Percentiles rank a stretch among this genome's conserved stretches.
These are phyloP conservation scores for Trichoderma koningii DNA, from an alignment of 2,329 filamentous ascomycete species.

Conservation along the genomic window DNA sequence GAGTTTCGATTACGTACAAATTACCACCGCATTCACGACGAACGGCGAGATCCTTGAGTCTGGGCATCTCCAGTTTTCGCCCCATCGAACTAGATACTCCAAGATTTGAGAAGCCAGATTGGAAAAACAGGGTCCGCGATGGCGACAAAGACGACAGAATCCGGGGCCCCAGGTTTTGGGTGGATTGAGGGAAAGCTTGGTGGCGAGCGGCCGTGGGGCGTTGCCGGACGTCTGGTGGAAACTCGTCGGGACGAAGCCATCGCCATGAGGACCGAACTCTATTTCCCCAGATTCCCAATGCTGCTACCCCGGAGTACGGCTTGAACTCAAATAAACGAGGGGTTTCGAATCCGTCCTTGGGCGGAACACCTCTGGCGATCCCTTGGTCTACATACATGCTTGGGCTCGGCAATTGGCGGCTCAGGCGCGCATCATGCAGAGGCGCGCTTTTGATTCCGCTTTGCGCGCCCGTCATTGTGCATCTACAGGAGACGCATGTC, in stretches of 20 bases:
- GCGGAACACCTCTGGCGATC: background rate
- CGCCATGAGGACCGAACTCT: background rate
- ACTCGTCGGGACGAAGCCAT: background rate
- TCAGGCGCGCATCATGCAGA: background rate
- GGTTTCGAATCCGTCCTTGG: background rate
- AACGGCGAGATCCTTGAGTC: conserved; percentile 22
- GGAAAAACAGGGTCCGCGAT: background rate
- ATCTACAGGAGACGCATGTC: too few relatives aligned
- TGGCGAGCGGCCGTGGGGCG: conserved; percentile 11
- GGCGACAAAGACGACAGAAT: conserved; percentile 8
- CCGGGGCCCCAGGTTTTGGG: conserved; percentile 26
- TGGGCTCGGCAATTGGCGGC: conserved; percentile 24
- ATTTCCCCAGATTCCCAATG: background rate
- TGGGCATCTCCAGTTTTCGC: conserved; percentile 22
- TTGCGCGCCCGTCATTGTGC: background rate
- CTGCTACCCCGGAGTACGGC: background rate
- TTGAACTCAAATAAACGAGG: conserved; percentile 22
- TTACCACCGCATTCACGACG: conserved; percentile 2
- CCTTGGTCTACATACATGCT: background rate
- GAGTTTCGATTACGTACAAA: conserved; percentile 28
- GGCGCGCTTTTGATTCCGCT: too few relatives aligned
- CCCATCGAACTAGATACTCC: conserved; percentile 22
- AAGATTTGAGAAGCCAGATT: conserved; percentile 4
- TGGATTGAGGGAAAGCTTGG: background rate
- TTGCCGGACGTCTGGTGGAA: background rate